A percentile compares a stretch with the other conserved stretches of the same genome.
Conservation (phyloP, 495 filamentous ascomycete species). For the Neurospora sp. region DNA sequence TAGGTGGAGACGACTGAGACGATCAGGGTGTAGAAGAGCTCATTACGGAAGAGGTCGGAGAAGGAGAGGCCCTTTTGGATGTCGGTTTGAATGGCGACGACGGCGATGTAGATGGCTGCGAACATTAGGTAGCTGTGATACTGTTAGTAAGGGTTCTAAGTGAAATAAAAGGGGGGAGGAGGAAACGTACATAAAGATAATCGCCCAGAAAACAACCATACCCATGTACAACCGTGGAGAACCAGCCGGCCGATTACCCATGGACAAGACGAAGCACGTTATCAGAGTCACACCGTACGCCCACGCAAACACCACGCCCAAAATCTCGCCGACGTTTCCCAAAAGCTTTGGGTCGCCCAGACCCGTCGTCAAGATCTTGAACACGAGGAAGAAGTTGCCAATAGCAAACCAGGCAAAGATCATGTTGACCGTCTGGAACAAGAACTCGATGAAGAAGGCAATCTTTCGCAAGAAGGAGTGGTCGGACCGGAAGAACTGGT, state of each 20-base stretch:
- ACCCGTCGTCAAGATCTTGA: slow-evolving; percentile 89
- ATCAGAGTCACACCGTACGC: slow-evolving; percentile 85
- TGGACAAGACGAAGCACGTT: slow-evolving; percentile 87
- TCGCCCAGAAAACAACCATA: slow-evolving; percentile 93
- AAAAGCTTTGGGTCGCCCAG: slow-evolving; percentile 58
- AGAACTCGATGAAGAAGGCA: slow-evolving; percentile 83
- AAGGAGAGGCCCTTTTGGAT: slow-evolving; percentile 53
- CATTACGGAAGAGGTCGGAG: slow-evolving; percentile 67
- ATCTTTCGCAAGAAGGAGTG: slow-evolving; percentile 83
- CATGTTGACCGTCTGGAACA: slow-evolving; percentile 92
- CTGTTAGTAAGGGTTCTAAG: slow-evolving; percentile 10
- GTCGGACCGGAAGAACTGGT: slow-evolving; percentile 85
- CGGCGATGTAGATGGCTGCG: slow-evolving; percentile 90
- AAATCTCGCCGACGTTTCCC: slow-evolving; percentile 61
- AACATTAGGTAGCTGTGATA: slow-evolving; percentile 74
- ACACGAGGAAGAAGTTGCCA: slow-evolving; percentile 98
- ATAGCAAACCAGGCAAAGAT: slow-evolving; percentile 99
- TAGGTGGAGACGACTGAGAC: slow-evolving; percentile 88
- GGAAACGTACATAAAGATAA: slow-evolving; percentile 72
- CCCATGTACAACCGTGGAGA: slow-evolving; percentile 90
- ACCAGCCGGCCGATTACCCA: slow-evolving; percentile 94
- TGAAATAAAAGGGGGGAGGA: slow-evolving; percentile 3
- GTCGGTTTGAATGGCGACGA: slow-evolving; percentile 66
- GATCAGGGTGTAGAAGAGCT: slow-evolving; percentile 87
- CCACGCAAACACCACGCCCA: slow-evolving; percentile 93